Evolutionary conservation across 306 rosid species (phyloP), one percentile per base, ranked within the genome.

Genomic region (Fragaria nilgerrensis): DNA sequence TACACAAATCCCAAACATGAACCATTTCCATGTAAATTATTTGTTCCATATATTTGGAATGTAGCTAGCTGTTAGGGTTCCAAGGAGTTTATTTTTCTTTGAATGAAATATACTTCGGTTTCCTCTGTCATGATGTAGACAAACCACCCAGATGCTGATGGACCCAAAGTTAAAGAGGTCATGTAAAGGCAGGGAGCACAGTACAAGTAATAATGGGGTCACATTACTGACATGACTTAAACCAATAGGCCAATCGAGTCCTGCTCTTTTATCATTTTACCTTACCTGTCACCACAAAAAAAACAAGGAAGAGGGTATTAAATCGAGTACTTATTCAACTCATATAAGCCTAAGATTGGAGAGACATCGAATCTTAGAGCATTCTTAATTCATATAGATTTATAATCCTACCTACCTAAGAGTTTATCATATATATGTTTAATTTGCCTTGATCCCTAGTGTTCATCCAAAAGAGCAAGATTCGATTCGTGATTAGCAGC

Each of bases 161-260:
- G 70, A 36, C 70, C 47, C 70, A 36, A 63, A 65, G n/a, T 19
- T 17, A 65, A 36, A 65, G 14, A 65, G 25, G 70, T 3, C 47
- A 1, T 37, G 41, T 5, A 27, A 32, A 32, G 34, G 34, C 34
- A 12, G 19, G 32, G 37, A 61, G 10, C n/a, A 36, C 27, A 7
- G 47, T 65, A 17, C 8, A 34, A 16, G 17, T 17, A 64, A 32
- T 8, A 64, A 32, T 65, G 47, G 70, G 45, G 70, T 34, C 70
- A 65, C 13, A 65, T 36, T 65, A 65, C 45, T 65, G 70, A 65
- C 70, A 65, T 17, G 25, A 65, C 70, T 34, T n/a, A 16, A 36
- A 8, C 45, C 2, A 65, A 19, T 8, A 36, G 5, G 4, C 70
- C 14, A 17, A 44, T 62, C 45, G 5, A 36, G 2, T 36, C 13